Conservation (phyloP, 2,329 filamentous ascomycete species). For the Volutella citrinella region DNA sequence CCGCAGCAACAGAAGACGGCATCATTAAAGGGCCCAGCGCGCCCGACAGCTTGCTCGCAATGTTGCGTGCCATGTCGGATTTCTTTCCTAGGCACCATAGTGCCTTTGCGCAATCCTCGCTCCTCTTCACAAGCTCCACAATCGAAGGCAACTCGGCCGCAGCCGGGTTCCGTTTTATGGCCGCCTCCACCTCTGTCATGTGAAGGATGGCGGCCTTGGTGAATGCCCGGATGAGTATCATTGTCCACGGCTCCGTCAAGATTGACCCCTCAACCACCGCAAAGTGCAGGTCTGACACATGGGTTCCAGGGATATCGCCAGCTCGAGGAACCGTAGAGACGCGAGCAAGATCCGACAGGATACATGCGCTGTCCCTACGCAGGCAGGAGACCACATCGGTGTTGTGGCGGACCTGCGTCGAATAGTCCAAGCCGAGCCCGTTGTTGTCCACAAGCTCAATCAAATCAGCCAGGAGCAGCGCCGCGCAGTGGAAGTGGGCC, state of each 20-base stretch:
- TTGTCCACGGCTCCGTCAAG: conserved; percentile 60
- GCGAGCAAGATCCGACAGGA: conserved; percentile 47
- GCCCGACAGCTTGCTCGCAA: conserved; percentile 23
- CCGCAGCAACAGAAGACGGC: too few species aligned
- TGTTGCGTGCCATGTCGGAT: conserved; percentile 43
- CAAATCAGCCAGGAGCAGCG: conserved; percentile 52
- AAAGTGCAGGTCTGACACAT: conserved; percentile 44
- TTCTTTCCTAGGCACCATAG: conserved; percentile 54
- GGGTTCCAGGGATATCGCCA: conserved; percentile 21
- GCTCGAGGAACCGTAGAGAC: conserved; percentile 38
- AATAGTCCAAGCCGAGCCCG: conserved; percentile 23
- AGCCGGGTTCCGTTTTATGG: conserved; percentile 21
- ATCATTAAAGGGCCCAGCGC: conserved; percentile 24
- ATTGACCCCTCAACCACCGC: conserved; percentile 53
- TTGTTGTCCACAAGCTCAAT: conserved; percentile 48
- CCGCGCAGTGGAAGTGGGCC: conserved; percentile 57
- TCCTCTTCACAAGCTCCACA: conserved; percentile 32
- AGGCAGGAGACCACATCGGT: conserved; percentile 37
- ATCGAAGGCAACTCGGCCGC: conserved; percentile 20
- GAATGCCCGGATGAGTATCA: conserved; percentile 51
- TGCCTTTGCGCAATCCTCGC: conserved; percentile 49
- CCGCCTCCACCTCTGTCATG: conserved; percentile 33
- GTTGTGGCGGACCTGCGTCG: conserved; percentile 23
- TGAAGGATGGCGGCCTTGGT: conserved; percentile 41
- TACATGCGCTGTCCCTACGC: conserved; percentile 40